Evolutionary conservation across 371 early-diverging fungal genomes (phyloP).

Genomic region (Rhizomucor pusillus): DNA sequence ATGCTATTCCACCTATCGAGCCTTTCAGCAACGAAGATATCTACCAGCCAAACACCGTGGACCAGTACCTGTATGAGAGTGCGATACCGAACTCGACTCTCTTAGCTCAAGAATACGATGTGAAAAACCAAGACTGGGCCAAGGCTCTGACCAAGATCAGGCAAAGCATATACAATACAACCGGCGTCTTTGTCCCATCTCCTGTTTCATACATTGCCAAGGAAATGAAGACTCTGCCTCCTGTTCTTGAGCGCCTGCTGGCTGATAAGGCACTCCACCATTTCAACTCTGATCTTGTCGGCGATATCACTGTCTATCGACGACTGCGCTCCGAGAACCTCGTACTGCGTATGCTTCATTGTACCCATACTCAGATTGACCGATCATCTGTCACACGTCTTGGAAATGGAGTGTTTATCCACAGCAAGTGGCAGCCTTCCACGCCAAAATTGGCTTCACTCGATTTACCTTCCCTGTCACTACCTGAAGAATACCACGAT

Average conservation of each 20-base stretch:
- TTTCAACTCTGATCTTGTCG: conserved; percentile 2
- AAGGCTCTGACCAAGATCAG: conserved; percentile 18
- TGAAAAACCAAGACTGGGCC: conserved; percentile 12
- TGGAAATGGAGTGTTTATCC: conserved; percentile 41
- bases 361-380: conserved; percentile 13
- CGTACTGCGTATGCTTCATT: conserved; percentile 29
- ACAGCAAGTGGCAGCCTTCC: conserved; percentile 32
- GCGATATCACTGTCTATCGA: conserved; percentile 23
- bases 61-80: too few species aligned
- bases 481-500: not conserved
- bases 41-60: too few species aligned
- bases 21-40: too few species aligned
- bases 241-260: not conserved
- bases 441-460: not conserved
- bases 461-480: too few species aligned
- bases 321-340: conserved; percentile 37
- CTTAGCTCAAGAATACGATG: too few species aligned
- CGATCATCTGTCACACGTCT: conserved; percentile 28
- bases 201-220: conserved; percentile 22
- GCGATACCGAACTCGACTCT: too few species aligned
- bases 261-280: conserved; percentile 8
- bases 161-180: conserved; percentile 32
- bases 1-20: too few species aligned
- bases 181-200: conserved; percentile 15
- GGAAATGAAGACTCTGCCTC: conserved; percentile 3